These are phyloP conservation scores for Microsporum ferrugineum DNA, from an alignment of 2,329 filamentous ascomycete species.

Conservation along the genomic window DNA sequence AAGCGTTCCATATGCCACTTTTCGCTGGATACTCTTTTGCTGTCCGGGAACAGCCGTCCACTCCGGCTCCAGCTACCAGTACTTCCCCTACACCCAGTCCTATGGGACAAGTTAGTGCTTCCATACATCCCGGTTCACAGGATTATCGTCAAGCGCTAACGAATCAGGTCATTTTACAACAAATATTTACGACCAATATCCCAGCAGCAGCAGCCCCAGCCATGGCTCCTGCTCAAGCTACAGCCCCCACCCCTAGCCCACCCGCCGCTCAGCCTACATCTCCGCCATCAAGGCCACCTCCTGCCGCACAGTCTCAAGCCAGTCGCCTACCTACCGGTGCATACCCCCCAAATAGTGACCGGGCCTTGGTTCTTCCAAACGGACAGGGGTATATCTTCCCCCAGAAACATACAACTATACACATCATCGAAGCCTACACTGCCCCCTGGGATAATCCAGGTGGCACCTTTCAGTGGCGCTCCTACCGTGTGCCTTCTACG, in stretches of 20 bases:
- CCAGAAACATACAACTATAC: constrained; percentile 46
- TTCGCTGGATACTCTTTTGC: not conserved
- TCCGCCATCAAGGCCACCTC: constrained; percentile 21
- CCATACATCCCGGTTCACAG: not conserved
- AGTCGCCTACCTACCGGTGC: constrained; percentile 37
- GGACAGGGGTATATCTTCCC: constrained; percentile 55
- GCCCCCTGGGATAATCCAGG: constrained; percentile 26
- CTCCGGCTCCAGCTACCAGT: not conserved
- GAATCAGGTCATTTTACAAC: not conserved
- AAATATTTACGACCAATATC: not conserved
- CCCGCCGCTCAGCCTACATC: constrained; percentile 11
- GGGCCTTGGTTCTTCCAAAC: constrained; percentile 37
- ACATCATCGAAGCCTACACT: constrained; percentile 42
- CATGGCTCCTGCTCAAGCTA: constrained; percentile 11
- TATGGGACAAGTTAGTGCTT: not conserved
- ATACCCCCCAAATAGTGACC: constrained; percentile 41
- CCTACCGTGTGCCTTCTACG: constrained; percentile 43
- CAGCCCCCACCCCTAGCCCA: constrained; percentile 9
- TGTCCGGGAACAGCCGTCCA: not conserved
- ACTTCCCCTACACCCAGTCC: not conserved
- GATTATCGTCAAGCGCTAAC: not conserved
- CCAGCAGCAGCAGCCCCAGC: constrained; percentile 10
- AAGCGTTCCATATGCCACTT: not conserved
- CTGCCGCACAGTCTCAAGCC: constrained; percentile 29
- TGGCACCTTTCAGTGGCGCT: constrained; percentile 36